A percentile compares a stretch with the other conserved stretches of the same genome.
Evolutionary conservation across 306 rosid genomes (phyloP).

Genomic region (Casuarina glauca): DNA sequence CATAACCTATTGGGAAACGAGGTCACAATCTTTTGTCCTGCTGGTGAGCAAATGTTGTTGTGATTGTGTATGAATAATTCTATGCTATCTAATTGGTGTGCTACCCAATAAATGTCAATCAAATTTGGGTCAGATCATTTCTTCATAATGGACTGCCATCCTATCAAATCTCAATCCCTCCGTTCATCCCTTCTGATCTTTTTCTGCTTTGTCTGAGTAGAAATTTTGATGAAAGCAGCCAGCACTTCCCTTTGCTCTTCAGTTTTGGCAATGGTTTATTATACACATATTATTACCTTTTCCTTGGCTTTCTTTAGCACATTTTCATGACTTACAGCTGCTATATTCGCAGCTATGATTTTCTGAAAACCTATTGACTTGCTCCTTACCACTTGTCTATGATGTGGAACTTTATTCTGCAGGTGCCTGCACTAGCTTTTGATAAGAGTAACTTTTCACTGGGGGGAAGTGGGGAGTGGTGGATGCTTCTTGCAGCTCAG

Average conservation of each 20-base stretch:
- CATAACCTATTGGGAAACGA: slow-evolving; percentile 6
- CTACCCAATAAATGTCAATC: background rate
- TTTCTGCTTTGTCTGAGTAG: background rate
- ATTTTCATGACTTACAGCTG: background rate
- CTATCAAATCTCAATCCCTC: background rate
- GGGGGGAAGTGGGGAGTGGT: slow-evolving; percentile 99
- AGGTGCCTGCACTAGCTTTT: slow-evolving; percentile 69
- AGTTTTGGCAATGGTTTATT: background rate
- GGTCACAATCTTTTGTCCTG: background rate
- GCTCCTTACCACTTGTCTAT: slow-evolving; percentile 6
- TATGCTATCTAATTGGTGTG: background rate
- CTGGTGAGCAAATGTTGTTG: background rate
- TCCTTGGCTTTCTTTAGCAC: background rate
- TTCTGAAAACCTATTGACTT: slow-evolving; percentile 12
- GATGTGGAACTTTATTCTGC: slow-evolving; percentile 9
- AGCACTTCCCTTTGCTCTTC: background rate
- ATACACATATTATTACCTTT: background rate
- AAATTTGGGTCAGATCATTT: background rate
- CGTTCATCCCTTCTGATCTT: background rate
- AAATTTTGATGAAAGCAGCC: background rate
- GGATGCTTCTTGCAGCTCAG: slow-evolving; percentile 99
- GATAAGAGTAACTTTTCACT: slow-evolving; percentile 68
- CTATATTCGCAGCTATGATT: slow-evolving; percentile 5
- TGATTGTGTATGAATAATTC: background rate
- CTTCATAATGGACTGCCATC: background rate